Evolutionary conservation across 805 yeast genomes (phyloP).

Genomic region (Dipodascus albidus): DNA sequence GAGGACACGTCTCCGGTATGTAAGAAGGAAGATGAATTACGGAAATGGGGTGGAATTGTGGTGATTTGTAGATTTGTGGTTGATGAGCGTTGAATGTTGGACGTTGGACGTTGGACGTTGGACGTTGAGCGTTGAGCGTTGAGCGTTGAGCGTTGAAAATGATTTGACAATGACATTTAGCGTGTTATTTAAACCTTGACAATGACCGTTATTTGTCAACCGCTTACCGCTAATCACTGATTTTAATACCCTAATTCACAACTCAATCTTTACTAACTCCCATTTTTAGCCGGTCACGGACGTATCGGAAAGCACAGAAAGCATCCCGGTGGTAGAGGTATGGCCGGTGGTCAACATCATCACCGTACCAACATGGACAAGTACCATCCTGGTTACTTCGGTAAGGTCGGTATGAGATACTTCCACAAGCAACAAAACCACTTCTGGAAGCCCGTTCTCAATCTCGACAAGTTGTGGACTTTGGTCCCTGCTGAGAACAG

Average conservation of each 20-base stretch:
- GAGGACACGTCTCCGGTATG: conserved; percentile 99
- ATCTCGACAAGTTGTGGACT: conserved; percentile 98
- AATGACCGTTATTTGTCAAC: neutral
- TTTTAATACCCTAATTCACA: conserved; percentile 1
- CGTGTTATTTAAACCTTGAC: no score
- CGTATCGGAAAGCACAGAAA: conserved; percentile 99
- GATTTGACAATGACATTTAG: no score
- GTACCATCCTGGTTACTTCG: conserved; percentile 99
- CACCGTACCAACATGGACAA: conserved; percentile 99
- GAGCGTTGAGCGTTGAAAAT: no score
- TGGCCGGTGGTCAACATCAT: conserved; percentile 99
- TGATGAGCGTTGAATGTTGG: conserved; percentile 2
- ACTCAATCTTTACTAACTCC: conserved; percentile 13
- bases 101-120: no score
- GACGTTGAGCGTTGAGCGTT: no score
- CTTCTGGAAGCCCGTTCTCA: conserved; percentile 96
- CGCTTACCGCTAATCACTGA: no score
- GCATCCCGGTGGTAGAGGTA: conserved; percentile 99
- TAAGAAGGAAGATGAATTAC: conserved; percentile 16
- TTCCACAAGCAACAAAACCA: conserved; percentile 92
- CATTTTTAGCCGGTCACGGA: conserved; percentile 96
- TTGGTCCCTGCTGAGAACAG: conserved; percentile 88
- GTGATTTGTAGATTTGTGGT: conserved; percentile 3
- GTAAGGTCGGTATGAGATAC: conserved; percentile 99
- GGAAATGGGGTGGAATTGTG: no score